Evolutionary conservation across 345 rosid species (phyloP), one percentile per base, ranked within the genome.

Genomic region (Gossypium herbaceum): DNA sequence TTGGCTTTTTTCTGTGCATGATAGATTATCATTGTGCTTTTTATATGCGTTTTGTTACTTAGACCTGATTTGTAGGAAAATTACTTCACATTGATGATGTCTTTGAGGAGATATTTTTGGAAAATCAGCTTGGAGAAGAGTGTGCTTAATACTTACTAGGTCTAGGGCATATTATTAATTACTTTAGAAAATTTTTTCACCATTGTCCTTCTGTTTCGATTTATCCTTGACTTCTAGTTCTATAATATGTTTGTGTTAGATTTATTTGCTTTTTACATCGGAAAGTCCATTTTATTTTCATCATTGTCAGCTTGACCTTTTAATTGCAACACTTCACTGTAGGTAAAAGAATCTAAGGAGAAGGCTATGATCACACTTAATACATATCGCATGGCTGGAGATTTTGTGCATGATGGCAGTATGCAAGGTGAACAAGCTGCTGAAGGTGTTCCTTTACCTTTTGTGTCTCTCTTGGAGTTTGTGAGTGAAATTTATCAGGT

Each of bases 401-500:
- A 90, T 81, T 60, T 79, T 71, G 51, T 73, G 66, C 86, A 76
- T 29, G 90, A 86, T 71, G 76, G 90, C 78, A 85, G 80, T 76
- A 75, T 81, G 85, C 86, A 74, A 75, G 85, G 89, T 74, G 89
- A 91, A 80, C 87, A 84, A 76, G 78, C 81, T 17, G 19, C 65
- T 77, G 93, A 86, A 71, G 77, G 72, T 71, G 78, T 79, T 66
- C 80, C 87, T 44, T 80, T 84, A 59, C 84, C 88, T 22, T 94
- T 94, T 82, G 85, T 92, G 72, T 92, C 98, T 72, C 86, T 94
- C 69, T 78, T 94, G 93, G 97, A 92, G 83, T 88, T 94, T 83
- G 90, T 91, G 73, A 94, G 97, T 81, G 97, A 90, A 76, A 88
- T 92, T 59, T 92, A 94, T 84, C 88, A 92, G 98, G 98, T 92